Percentiles rank a stretch among this genome's conserved stretches.
Evolutionary conservation across 257 asterid genomes (phyloP).

Genomic region (Parsonsia alboflavescens): DNA sequence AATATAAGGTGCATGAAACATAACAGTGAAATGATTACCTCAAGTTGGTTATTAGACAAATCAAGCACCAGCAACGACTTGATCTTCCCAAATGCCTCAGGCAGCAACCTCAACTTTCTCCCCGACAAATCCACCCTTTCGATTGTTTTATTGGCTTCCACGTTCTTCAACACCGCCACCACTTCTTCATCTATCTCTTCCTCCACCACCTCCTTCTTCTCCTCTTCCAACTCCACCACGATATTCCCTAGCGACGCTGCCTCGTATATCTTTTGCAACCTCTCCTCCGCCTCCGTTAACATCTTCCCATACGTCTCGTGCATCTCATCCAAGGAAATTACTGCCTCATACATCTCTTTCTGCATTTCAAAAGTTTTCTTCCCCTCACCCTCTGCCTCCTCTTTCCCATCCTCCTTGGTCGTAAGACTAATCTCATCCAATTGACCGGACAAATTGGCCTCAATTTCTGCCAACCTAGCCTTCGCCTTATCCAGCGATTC

Average conservation of each 20-base stretch:
- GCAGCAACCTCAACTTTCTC: slow-evolving; percentile 52
- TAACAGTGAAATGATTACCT: slow-evolving; percentile 37
- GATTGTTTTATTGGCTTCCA: slow-evolving; percentile 41
- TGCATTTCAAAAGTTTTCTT: slow-evolving; percentile 35
- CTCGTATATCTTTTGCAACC: slow-evolving; percentile 78
- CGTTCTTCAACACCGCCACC: slow-evolving; percentile 60
- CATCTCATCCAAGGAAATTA: slow-evolving; percentile 72
- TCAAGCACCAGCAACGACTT: slow-evolving; percentile 53
- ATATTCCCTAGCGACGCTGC: slow-evolving; percentile 65
- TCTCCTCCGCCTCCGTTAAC: slow-evolving; percentile 74
- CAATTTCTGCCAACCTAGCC: slow-evolving; percentile 52
- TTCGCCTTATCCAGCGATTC: slow-evolving; percentile 76
- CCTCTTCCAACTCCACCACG: slow-evolving; percentile 34
- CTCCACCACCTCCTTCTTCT: slow-evolving; percentile 25
- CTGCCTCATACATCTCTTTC: slow-evolving; percentile 52
- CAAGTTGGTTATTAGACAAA: slow-evolving; percentile 67
- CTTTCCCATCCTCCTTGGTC: slow-evolving; percentile 18
- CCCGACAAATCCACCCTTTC: slow-evolving; percentile 60
- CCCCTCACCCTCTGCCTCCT: slow-evolving; percentile 18
- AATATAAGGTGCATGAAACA: neutral
- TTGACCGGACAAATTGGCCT: slow-evolving; percentile 29
- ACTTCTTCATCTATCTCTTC: slow-evolving; percentile 64
- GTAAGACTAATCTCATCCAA: slow-evolving; percentile 36
- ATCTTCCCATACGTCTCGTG: slow-evolving; percentile 68
- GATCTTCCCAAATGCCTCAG: slow-evolving; percentile 75